Conservation (phyloP, 495 filamentous ascomycete species). For the Poronia punctata region DNA sequence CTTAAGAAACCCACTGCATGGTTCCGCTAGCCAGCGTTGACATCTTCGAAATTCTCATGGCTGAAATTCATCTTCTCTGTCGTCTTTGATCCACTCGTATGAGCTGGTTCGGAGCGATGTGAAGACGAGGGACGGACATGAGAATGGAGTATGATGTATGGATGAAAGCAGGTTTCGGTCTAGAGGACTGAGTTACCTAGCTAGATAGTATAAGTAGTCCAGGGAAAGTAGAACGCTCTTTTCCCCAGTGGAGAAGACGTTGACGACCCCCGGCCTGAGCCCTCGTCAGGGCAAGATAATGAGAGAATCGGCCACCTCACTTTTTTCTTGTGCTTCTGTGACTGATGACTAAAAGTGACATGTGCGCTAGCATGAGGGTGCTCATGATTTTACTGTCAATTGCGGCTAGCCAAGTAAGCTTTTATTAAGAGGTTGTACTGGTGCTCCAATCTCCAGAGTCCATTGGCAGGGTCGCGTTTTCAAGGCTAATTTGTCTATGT, state of each 20-base stretch:
- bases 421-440: no score
- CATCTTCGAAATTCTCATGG: constrained; percentile 15
- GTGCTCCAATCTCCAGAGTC: no score
- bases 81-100: no score
- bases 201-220: neutral
- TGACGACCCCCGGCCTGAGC: constrained; percentile 27
- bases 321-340: constrained; percentile 1
- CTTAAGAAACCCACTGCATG: constrained; percentile 13
- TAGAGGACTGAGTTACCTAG: constrained; percentile 15
- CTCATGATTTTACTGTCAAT: no score
- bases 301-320: constrained; percentile 44
- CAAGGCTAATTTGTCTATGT: no score
- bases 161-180: constrained; percentile 17
- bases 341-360: no score
- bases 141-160: constrained; percentile 9
- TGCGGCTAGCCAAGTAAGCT: no score
- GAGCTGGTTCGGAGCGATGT: neutral
- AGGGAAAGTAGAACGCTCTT: no score
- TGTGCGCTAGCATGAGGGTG: no score
- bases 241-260: no score
- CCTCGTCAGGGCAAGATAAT: constrained; percentile 37
- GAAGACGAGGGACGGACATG: constrained; percentile 10
- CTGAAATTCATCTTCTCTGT: neutral
- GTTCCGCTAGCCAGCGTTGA: constrained; percentile 21
- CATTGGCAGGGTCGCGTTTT: no score